Evolutionary conservation across 108 stramenopile genomes (phyloP), one percentile per base, ranked within the genome.

Genomic region (Cyclostephanos tholiformis): DNA sequence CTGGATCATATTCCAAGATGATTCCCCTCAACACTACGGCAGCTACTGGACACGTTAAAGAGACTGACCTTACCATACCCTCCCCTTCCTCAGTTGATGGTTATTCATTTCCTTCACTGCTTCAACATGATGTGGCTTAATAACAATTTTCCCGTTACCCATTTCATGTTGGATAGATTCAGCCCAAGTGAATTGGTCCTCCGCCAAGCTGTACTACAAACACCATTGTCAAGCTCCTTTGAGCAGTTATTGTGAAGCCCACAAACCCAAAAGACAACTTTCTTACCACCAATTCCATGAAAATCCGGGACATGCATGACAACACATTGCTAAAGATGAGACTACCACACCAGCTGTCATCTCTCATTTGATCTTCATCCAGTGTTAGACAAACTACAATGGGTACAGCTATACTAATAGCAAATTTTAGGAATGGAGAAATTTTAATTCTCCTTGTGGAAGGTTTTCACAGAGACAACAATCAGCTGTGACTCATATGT

Each of bases 1-100:
- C 38, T 43, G 25, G 57, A 41, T 32, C 14, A 56, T 10, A 20
- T 69, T 6, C 53, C 53, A 7, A n/a, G n/a, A 16, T n/a, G 29
- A 23, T 56, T 14, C 61, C 29, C 5, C 35, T 65, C 20, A 64
- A 76, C 13, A n/a, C 49, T 63, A 19, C 41, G 6, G 25, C 53
- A 0, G 39, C 69, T 2, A 66, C 69, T n/a, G 83, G 79, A 29
- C 86, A 87, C 61, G 77, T 84, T 6, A 69, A 72, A 13, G 83
- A 70, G 23, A 58, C 79, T 26, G 83, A 87, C 53, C 14, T 35
- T 87, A 2, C 86, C 86, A 19, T 87, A 69, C 67, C 53, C 77
- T 14, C 41, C 14, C 1, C 8, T 80, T 14, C 83, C 83, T 26
- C 27, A 51, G 10, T 6, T 59, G 2, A 66, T 84, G 66, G 16